Evolutionary conservation across 441 rosid genomes (phyloP).

Genomic region (Euphorbia neoarborescens): DNA sequence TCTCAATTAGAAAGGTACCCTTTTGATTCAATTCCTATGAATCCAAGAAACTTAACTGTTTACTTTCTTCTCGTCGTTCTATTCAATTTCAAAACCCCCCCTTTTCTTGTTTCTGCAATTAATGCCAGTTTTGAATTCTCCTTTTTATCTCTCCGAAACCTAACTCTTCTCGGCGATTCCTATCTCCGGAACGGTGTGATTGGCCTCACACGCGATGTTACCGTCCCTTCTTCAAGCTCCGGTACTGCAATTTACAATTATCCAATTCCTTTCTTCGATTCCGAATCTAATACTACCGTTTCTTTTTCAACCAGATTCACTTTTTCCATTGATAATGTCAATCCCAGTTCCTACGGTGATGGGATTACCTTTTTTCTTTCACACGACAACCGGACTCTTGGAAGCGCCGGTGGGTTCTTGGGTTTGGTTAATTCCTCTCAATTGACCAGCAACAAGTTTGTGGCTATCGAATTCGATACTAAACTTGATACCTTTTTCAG

Average conservation of each 20-base stretch:
- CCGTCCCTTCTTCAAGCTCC: conserved; percentile 76
- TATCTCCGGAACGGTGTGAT: conserved; percentile 64
- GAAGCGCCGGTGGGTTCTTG: conserved; percentile 68
- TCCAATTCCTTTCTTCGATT: conserved; percentile 60
- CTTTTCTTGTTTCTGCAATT: conserved; percentile 17
- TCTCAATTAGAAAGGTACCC: conserved; percentile 4
- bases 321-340: conserved; percentile 52
- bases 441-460: conserved; percentile 56
- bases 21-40: conserved; percentile 24
- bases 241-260: conserved; percentile 56
- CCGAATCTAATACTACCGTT: conserved; percentile 59
- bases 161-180: conserved; percentile 87
- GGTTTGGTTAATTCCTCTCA: conserved; percentile 76
- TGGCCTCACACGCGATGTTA: conserved; percentile 72
- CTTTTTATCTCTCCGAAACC: conserved; percentile 55
- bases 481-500: conserved; percentile 48
- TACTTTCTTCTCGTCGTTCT: conserved; percentile 31
- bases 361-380: conserved; percentile 87
- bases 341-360: conserved; percentile 64
- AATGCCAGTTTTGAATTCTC: conserved; percentile 46
- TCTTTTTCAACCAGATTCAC: conserved; percentile 72
- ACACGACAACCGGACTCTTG: conserved; percentile 54
- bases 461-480: conserved; percentile 81
- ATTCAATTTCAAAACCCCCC: conserved; percentile 15
- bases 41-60: conserved; percentile 43